Conservation (phyloP, 805 yeast genomes). For the Candida yuanshanica region DNA sequence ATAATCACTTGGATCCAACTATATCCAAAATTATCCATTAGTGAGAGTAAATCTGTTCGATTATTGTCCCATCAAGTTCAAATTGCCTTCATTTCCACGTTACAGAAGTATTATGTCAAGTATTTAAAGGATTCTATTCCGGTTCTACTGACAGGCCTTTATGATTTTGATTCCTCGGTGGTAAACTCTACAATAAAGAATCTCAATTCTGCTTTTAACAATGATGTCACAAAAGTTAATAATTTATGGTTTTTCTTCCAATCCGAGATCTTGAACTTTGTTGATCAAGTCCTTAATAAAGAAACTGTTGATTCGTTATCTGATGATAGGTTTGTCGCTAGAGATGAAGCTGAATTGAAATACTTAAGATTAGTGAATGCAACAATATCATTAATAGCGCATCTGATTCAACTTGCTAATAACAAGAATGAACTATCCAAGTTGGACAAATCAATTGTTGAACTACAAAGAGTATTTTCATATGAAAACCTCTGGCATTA, state of each 20-base stretch:
- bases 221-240: slow-evolving; percentile 45
- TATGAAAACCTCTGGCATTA: slow-evolving; percentile 42
- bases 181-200: slow-evolving; percentile 42
- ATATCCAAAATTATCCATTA: slow-evolving; percentile 74
- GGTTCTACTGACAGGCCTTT: slow-evolving; percentile 63
- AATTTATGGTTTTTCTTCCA: slow-evolving; percentile 58
- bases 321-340: slow-evolving; percentile 65
- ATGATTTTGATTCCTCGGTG: slow-evolving; percentile 64
- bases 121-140: slow-evolving; percentile 71
- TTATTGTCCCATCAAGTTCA: slow-evolving; percentile 59
- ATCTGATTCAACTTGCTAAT: slow-evolving; percentile 23
- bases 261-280: slow-evolving; percentile 48
- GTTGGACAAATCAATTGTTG: slow-evolving; percentile 17
- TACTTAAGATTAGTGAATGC: slow-evolving; percentile 52
- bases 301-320: slow-evolving; percentile 64
- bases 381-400: slow-evolving; percentile 42
- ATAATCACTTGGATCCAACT: slow-evolving; percentile 71
- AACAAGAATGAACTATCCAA: slow-evolving; percentile 15
- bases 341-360: slow-evolving; percentile 61
- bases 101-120: slow-evolving; percentile 55
- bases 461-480: slow-evolving; percentile 30
- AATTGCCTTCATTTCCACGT: slow-evolving; percentile 39
- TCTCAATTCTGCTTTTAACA: slow-evolving; percentile 49
- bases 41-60: slow-evolving; percentile 63
- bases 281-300: slow-evolving; percentile 42